Evolutionary conservation across 2,329 filamentous ascomycete genomes (phyloP), one percentile per base, ranked within the genome.

Genomic region (Thelonectria rubi): DNA sequence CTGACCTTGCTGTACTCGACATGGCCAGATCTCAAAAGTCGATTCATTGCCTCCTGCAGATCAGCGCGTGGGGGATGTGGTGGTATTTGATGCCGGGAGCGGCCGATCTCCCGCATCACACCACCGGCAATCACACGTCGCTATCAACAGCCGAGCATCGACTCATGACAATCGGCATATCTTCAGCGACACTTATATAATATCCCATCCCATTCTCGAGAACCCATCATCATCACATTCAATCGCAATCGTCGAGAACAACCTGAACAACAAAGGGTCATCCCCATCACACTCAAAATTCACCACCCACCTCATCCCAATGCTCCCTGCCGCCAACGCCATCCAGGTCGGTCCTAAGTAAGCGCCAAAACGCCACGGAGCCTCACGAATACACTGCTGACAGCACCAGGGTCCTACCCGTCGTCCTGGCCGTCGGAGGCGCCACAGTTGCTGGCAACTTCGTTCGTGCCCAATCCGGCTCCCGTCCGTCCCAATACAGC

Each of bases 351-450:
- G 53, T 32, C 62, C 67, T 12, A 70, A 66, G 68, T 70, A 60
- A 65, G 62, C 2, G 34, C 3, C 3, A 2, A 1, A 6, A 8
- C 20, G 24, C 14, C 4, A 3, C 1, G 0, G 2, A 54, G n/a
- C 5, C 3, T 8, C 0, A 47, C 24, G 1, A 30, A 15, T 37
- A 37, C 34, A 21, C 30, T 3, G 10, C 46, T 69, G 49, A 68
- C 10, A 6, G 2, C 3, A 40, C 15, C 1, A 69, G 68, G 64
- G 62, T 69, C n/a, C 24, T 70, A 12, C 68, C 68, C 5, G 48
- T 69, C 51, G 52, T 67, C 24, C 54, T 70, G 49, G 67, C 67
- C 20, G 62, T 70, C 11, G 68, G 68, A 60, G 60, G 68, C 40
- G 68, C 62, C 34, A 69, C 68, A 18, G 58, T 65, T 45, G 67